These are phyloP conservation scores for Syzygium aqueum DNA, from an alignment of 345 rosid species.

Conservation along the genomic window DNA sequence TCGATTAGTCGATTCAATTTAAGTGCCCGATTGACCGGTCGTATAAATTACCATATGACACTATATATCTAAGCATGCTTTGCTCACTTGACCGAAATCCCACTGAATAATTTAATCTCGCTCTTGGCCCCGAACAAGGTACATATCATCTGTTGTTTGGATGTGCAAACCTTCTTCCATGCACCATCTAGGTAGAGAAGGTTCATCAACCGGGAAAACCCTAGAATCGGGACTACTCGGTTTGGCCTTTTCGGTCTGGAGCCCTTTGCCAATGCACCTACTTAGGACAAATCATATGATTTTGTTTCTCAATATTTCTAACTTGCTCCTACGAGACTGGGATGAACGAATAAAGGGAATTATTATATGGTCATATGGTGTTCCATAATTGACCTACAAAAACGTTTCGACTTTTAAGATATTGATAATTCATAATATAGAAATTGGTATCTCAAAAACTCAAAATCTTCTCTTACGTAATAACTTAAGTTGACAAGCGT, in stretches of 20 bases:
- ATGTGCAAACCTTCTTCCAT: not conserved
- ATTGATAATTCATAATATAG: not conserved
- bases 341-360: not conserved
- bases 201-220: not conserved
- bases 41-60: not conserved
- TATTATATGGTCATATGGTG: not conserved
- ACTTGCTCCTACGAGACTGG: not conserved
- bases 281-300: not conserved
- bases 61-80: not conserved
- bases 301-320: not conserved
- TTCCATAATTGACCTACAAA: not conserved
- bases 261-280: not conserved
- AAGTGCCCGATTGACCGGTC: not conserved
- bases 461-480: not conserved
- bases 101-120: not conserved
- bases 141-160: not conserved
- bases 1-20: not conserved
- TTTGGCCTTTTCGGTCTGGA: not conserved
- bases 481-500: not conserved
- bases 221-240: not conserved
- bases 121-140: not conserved
- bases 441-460: not conserved
- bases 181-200: not conserved
- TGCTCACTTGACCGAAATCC: not conserved
- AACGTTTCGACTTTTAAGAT: not conserved